Evolutionary conservation across 2,329 filamentous ascomycete genomes (phyloP).

Genomic region (Nothopassalora personata): DNA sequence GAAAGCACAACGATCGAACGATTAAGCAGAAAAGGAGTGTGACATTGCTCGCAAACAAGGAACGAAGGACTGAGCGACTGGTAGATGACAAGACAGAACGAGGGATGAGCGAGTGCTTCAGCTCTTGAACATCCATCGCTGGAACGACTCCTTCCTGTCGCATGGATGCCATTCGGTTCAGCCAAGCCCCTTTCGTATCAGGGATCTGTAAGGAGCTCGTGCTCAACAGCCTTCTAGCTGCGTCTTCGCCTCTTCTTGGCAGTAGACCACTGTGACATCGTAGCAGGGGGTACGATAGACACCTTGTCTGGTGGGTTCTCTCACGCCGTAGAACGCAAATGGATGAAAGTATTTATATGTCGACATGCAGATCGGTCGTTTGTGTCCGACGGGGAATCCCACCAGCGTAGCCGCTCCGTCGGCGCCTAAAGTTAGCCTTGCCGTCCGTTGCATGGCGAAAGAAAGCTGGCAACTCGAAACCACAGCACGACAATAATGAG

Average conservation of each 20-base stretch:
- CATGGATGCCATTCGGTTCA: not conserved
- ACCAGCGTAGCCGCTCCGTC: not conserved
- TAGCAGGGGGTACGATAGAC: too few species aligned
- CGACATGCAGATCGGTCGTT: too few species aligned
- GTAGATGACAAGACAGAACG: not conserved
- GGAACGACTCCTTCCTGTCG: not conserved
- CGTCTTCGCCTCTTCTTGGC: not conserved
- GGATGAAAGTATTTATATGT: too few species aligned
- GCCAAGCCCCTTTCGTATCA: not conserved
- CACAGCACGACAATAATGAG: not conserved
- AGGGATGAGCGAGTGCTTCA: not conserved
- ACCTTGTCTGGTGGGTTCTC: too few species aligned
- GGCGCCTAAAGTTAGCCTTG: not conserved
- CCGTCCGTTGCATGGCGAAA: not conserved
- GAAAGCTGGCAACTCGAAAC: not conserved
- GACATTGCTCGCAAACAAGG: conserved; percentile 1
- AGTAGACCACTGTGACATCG: not conserved
- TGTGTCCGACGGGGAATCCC: not conserved
- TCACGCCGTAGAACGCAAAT: too few species aligned
- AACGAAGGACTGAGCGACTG: not conserved
- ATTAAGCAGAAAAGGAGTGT: conserved; percentile 5
- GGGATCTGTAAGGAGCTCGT: not conserved
- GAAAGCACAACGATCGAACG: not conserved
- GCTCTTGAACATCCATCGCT: not conserved
- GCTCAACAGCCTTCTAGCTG: not conserved